A percentile compares a stretch with the other conserved stretches of the same genome.
These are phyloP conservation scores for Aspergillus haitiensis DNA, from an alignment of 495 filamentous ascomycete species.

Conservation along the genomic window DNA sequence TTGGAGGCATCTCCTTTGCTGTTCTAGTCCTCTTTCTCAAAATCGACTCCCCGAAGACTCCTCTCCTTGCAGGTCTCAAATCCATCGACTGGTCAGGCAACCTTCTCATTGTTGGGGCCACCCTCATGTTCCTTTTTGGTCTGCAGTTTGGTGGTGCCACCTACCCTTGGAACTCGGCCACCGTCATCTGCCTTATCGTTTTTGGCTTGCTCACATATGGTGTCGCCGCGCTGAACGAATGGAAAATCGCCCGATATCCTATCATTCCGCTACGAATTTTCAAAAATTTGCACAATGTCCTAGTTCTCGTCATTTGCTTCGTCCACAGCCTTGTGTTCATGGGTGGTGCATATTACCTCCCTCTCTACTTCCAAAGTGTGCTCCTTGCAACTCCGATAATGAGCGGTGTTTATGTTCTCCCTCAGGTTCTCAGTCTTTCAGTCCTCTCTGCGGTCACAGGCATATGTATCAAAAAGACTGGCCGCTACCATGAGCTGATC, in stretches of 20 bases:
- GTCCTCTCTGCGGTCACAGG: constrained; percentile 64
- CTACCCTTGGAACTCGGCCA: constrained; percentile 73
- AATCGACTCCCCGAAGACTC: constrained; percentile 73
- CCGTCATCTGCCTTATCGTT: constrained; percentile 74
- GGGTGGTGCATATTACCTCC: constrained; percentile 70
- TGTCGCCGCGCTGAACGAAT: constrained; percentile 68
- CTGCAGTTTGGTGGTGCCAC: constrained; percentile 75
- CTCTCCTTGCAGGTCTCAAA: constrained; percentile 65
- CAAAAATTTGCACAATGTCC: constrained; percentile 56
- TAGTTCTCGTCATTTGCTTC: constrained; percentile 57
- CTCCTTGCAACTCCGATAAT: constrained; percentile 70
- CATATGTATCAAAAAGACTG: constrained; percentile 71
- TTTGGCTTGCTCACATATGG: constrained; percentile 65
- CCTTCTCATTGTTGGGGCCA: constrained; percentile 68
- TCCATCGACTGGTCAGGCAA: constrained; percentile 77
- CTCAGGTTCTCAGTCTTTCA: constrained; percentile 70
- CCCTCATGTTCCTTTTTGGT: constrained; percentile 79
- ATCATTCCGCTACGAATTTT: constrained; percentile 76
- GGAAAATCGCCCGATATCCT: constrained; percentile 71
- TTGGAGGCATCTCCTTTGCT: constrained; percentile 67
- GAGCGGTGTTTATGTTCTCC: constrained; percentile 77
- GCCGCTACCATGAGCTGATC: constrained; percentile 52
- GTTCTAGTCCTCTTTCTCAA: constrained; percentile 70
- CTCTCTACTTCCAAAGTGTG: constrained; percentile 77
- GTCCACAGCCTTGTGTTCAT: constrained; percentile 75